Evolutionary conservation across 257 asterid species (phyloP), one percentile per base, ranked within the genome.

Genomic region (Scutellaria minor): DNA sequence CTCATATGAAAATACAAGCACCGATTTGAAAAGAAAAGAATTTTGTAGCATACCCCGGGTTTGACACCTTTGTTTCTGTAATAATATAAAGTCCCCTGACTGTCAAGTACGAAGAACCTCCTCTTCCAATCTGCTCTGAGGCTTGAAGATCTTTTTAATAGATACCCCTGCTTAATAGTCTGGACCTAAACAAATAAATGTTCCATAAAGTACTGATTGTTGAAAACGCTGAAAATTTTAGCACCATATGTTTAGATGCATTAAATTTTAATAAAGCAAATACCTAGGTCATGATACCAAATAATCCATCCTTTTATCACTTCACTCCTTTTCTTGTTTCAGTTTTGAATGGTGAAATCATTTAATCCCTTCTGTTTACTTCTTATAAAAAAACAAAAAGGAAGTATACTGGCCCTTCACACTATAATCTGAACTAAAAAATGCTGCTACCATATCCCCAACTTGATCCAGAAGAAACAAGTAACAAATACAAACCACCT

Each of bases 111-210:
- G 80, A 94, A 94, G 83, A 91, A 94, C 83, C 98, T 85, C 79
- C 99, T 92, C 82, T 90, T 94, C 99, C 99, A 94, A 78, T 91
- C 96, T 69, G 97, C 96, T 82, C 97, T 87, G 87, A 89, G 86
- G 83, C 95, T 89, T 50, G 97, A 88, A 45, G 98, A 94, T 80
- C 89, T 88, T 82, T 94, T 94, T 65, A 87, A 85, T 75, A 94
- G 97, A 83, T 94, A 94, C 55, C 99, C 99, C 77, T 94, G 98
- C 84, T 90, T 94, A 82, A 94, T 87, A 54, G 97, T 83, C 80
- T 87, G 90, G 75, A 90, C 93, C 98, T 89, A 83, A 54, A 75
- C 57, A 71, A 65, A 76, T 18, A 52, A 79, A 74, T 57, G 68
- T 56, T 62, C 56, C 44, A 55, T 64, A 42, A 12, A 58, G 56